Evolutionary conservation across 495 filamentous ascomycete species (phyloP), one percentile per base, ranked within the genome.

Genomic region (Cercophora scortea): DNA sequence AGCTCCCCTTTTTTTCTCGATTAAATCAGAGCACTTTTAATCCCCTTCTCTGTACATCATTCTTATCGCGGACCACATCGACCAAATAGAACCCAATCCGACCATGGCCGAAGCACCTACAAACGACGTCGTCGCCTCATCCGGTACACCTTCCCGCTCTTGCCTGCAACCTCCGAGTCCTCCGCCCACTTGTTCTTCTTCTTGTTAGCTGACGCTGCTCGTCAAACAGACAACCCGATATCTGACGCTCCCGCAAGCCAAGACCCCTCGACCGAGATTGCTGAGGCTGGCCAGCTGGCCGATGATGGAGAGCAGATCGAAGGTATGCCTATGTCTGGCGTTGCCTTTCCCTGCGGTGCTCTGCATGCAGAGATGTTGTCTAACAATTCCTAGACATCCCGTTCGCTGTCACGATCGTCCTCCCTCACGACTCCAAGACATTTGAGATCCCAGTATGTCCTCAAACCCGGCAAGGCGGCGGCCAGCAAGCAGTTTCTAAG

Each of bases 401-500:
- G 5, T 61, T 62, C 52, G 19, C 56, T 32, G 55, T 96, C 62
- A 86, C 80, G 54, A 80, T 96, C 61, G 81, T 85, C 61, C 81
- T 98, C 32, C 93, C 93, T 57, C 85, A 91, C 68, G 80, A 85
- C 53, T 83, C 86, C 9, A 76, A 82, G 60, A 78, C 89, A 64
- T 85, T 93, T 55, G 81, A 91, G 70, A 80, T 96, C 49, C 92
- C 87, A 82, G 89, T 92, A 70, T 58, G 71, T 68, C 40, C 48
- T 50, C 34, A 47, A 32, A 35, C n/a, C 42, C 53, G 41, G 40
- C 41, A 39, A 52, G 15, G 18, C n/a, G n/a, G 17, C 25, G 10
- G 13, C 41, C 32, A 50, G 44, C 38, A 13, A 25, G n/a, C n/a
- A n/a, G n/a, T n/a, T 52, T 42, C 59, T 65, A 68, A 72, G 51